Conservation (phyloP, 331 rosid genomes). For the Cucumis variabilis region DNA sequence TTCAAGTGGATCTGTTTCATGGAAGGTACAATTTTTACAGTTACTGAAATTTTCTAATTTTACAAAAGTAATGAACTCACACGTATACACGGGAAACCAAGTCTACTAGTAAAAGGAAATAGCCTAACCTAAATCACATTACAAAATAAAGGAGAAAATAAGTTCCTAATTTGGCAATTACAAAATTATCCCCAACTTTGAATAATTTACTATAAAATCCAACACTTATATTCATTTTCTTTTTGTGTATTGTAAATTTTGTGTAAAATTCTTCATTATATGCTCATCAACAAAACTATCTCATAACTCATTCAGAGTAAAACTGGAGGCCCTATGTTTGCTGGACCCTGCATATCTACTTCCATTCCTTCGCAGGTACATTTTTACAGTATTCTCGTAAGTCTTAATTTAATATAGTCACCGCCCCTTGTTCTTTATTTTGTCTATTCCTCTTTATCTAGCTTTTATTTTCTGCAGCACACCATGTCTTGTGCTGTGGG, state of each 20-base stretch:
- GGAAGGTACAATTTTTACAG: slow-evolving; percentile 61
- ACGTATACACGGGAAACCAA: no score
- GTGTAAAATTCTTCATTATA: background rate
- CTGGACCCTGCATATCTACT: slow-evolving; percentile 83
- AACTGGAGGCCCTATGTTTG: slow-evolving; percentile 83
- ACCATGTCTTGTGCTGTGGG: background rate
- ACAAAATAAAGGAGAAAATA: no score
- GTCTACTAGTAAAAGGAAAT: no score
- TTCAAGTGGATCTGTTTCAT: slow-evolving; percentile 71
- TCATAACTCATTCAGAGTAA: slow-evolving; percentile 53
- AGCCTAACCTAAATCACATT: no score
- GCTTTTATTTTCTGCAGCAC: background rate
- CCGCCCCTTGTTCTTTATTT: background rate
- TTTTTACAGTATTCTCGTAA: slow-evolving; percentile 30
- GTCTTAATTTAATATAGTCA: background rate
- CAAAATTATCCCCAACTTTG: no score
- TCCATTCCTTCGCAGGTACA: slow-evolving; percentile 73
- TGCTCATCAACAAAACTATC: background rate
- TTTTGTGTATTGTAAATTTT: slow-evolving; percentile 8
- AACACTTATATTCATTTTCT: background rate
- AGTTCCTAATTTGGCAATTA: no score
- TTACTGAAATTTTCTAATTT: no score
- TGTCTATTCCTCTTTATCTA: background rate
- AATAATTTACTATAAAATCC: no score
- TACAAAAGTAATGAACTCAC: no score